Conservation (phyloP, 129 eudicot genomes). For the Cynara cardunculus region DNA sequence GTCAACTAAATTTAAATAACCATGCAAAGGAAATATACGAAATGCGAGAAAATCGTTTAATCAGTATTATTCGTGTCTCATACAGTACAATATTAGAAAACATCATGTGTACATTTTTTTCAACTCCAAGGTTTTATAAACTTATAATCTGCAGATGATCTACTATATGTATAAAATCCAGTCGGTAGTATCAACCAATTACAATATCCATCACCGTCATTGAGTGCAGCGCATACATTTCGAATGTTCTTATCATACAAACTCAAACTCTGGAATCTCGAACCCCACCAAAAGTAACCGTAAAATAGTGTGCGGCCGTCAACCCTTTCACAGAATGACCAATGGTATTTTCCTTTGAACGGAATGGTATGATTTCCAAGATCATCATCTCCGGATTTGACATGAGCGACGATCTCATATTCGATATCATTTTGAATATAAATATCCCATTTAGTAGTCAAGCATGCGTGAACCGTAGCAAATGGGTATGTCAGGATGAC, state of each 20-base stretch:
- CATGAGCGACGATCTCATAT: neutral
- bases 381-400: slow-evolving; percentile 22
- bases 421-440: neutral
- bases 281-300: slow-evolving; percentile 22
- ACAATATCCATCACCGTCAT: neutral
- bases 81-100: neutral
- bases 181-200: slow-evolving; percentile 8
- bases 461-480: neutral
- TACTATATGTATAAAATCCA: slow-evolving; percentile 3
- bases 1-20: too few species aligned
- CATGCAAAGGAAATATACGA: too few species aligned
- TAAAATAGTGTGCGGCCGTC: slow-evolving; percentile 7
- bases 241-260: neutral
- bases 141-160: neutral
- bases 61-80: neutral
- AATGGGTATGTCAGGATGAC: neutral
- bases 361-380: slow-evolving; percentile 18
- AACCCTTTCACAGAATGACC: slow-evolving; percentile 15
- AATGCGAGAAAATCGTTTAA: too few species aligned
- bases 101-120: neutral
- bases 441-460: neutral
- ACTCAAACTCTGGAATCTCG: neutral
- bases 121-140: neutral
- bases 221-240: neutral
- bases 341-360: neutral